Evolutionary conservation across 2,329 filamentous ascomycete species (phyloP), one percentile per base, ranked within the genome.

Genomic region (Fusarium tricinctum): DNA sequence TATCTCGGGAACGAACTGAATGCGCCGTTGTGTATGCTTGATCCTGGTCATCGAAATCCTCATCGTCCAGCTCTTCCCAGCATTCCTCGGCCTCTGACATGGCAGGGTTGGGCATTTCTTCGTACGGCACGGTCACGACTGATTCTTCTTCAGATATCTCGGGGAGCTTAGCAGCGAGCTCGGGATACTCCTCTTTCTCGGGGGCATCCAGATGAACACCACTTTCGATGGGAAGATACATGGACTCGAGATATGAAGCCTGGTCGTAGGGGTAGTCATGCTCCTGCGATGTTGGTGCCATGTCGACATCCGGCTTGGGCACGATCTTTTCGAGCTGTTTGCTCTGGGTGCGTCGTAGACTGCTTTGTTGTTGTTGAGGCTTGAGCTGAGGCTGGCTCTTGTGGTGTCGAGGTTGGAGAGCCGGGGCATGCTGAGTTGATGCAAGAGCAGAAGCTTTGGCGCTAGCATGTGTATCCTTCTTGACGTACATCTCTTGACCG

Each of bases 1-100:
- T 81, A 69, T 88, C 86, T 44, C 92, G 91, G 50, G 94, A 92
- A 22, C 88, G 86, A 68, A 89, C 88, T 13, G 92, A 94, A 71
- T 91, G 89, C 39, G 92, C 89, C 4, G 93, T 96, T 23, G 89
- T 90, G 58, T 92, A 92, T 22, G 92, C 94, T 60, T 91, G 91
- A 28, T 81, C 78, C 42, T 81, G 78, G 71, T 88, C 86, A 44
- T 88, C 86, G 66, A 86, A 87, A 40, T 82, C 83, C 66, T 94
- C 92, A 14, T 92, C 91, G 26, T 95, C 91, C 17, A 92, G 91
- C 19, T 94, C 92, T 17, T 92, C 90, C 90, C 90, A 93, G 72
- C 90, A 92, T 76, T 94, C 91, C 71, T 93, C 91, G 0, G 85
- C 73, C 47, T 82, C 80, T 3, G 78, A 81, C 40, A 80, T 74